A percentile compares a stretch with the other conserved stretches of the same genome.
These are phyloP conservation scores for Ophiostoma sp. DNA, from an alignment of 2,329 filamentous ascomycete species.

Conservation along the genomic window DNA sequence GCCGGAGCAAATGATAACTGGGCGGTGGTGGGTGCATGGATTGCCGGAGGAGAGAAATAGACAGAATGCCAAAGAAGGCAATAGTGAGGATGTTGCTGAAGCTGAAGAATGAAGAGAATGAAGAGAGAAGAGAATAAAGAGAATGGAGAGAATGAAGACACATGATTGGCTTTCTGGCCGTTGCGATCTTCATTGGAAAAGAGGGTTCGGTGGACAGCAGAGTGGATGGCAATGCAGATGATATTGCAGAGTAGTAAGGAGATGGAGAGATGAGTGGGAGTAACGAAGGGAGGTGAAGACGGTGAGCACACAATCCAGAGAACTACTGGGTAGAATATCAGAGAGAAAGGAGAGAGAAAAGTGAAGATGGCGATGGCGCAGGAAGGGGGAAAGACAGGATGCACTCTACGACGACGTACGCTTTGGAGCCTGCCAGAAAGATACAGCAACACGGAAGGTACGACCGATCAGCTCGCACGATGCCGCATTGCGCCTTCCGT, in stretches of 20 bases:
- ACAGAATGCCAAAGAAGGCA: slow-evolving; percentile 5
- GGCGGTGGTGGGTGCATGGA: background rate
- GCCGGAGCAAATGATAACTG: background rate
- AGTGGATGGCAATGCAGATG: background rate
- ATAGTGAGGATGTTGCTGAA: background rate
- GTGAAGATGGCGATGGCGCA: background rate
- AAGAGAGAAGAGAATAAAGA: background rate
- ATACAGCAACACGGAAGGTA: background rate
- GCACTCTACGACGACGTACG: background rate
- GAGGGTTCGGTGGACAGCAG: background rate
- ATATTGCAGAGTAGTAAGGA: background rate
- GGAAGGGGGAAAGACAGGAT: background rate
- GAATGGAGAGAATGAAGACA: background rate
- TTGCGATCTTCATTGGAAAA: slow-evolving; percentile 12
- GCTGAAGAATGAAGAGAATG: background rate
- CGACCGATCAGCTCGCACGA: background rate
- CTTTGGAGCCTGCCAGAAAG: background rate
- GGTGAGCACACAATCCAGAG: background rate
- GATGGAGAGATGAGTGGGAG: background rate
- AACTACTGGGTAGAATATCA: too few relatives aligned
- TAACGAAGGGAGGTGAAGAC: background rate
- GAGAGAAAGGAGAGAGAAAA: background rate
- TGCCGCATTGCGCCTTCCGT: slow-evolving; percentile 1
- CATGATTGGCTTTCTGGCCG: background rate
- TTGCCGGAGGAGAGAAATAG: background rate